These are phyloP conservation scores for Carex parvula DNA, from an alignment of 176 grass and related monocot species.

Conservation along the genomic window DNA sequence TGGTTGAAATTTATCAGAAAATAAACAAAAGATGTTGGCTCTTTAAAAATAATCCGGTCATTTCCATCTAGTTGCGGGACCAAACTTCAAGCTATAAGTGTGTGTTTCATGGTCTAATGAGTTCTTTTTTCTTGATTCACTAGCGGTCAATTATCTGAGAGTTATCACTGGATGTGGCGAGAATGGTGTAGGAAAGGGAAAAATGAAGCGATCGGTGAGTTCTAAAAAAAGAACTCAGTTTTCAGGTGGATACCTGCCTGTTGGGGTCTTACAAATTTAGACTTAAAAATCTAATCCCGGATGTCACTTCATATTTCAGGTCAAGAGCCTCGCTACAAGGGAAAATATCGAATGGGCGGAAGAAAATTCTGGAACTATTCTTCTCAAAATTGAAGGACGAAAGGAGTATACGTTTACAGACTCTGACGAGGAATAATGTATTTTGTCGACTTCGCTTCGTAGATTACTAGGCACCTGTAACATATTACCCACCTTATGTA, in stretches of 20 bases:
- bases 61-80: not conserved
- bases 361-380: conserved; percentile 74
- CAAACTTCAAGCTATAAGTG: not conserved
- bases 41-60: not conserved
- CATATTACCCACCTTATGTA: not conserved
- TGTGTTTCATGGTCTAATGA: conserved; percentile 26
- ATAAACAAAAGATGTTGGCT: not conserved
- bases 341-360: conserved; percentile 61
- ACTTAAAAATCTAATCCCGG: not conserved
- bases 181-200: conserved; percentile 78
- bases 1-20: not conserved
- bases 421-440: conserved; percentile 27
- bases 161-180: conserved; percentile 87
- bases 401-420: conserved; percentile 66
- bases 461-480: not conserved
- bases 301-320: conserved; percentile 28
- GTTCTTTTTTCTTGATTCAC: conserved; percentile 9
- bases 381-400: conserved; percentile 46
- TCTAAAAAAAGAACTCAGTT: not conserved
- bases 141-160: conserved; percentile 65
- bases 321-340: conserved; percentile 50
- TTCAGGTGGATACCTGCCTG: conserved; percentile 5
- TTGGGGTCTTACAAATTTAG: not conserved
- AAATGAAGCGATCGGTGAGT: conserved; percentile 71
- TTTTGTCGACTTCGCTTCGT: not conserved